Conservation (phyloP, 1,284 basidiomycete genomes). For the Leccinum pachyderme region DNA sequence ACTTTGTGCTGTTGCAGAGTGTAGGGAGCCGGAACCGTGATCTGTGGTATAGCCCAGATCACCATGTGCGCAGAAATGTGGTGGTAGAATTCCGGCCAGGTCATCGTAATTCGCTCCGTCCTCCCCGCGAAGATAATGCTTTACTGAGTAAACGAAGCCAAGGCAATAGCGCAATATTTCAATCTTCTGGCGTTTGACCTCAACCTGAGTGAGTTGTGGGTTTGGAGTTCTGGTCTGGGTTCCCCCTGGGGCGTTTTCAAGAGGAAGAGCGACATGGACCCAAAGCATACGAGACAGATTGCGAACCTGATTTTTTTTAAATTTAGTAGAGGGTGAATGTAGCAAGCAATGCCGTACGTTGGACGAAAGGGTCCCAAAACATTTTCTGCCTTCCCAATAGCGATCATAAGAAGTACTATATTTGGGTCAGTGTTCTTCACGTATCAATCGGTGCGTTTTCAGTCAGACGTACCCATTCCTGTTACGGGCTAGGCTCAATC, state of each 20-base stretch:
- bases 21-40: constrained; percentile 26
- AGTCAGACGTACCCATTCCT: constrained; percentile 31
- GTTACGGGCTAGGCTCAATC: background rate
- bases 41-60: constrained; percentile 40
- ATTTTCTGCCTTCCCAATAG: constrained; percentile 83
- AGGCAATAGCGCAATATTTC: constrained; percentile 68
- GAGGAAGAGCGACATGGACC: constrained; percentile 74
- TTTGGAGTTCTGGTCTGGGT: constrained; percentile 51
- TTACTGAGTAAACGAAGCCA: constrained; percentile 67
- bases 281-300: constrained; percentile 71
- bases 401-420: constrained; percentile 77
- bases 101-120: constrained; percentile 69
- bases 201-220: constrained; percentile 46
- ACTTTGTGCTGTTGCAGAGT: constrained; percentile 44
- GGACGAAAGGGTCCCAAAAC: constrained; percentile 65
- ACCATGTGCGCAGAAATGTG: constrained; percentile 49
- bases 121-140: constrained; percentile 77
- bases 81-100: constrained; percentile 63
- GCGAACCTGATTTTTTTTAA: constrained; percentile 41
- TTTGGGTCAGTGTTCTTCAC: constrained; percentile 3
- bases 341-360: constrained; percentile 47
- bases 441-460: background rate
- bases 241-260: constrained; percentile 41
- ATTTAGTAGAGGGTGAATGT: background rate
- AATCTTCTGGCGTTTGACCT: constrained; percentile 70